Conservation (phyloP, 225 moss, liverwort and hornwort genomes). For the Marchantia polymorpha region DNA sequence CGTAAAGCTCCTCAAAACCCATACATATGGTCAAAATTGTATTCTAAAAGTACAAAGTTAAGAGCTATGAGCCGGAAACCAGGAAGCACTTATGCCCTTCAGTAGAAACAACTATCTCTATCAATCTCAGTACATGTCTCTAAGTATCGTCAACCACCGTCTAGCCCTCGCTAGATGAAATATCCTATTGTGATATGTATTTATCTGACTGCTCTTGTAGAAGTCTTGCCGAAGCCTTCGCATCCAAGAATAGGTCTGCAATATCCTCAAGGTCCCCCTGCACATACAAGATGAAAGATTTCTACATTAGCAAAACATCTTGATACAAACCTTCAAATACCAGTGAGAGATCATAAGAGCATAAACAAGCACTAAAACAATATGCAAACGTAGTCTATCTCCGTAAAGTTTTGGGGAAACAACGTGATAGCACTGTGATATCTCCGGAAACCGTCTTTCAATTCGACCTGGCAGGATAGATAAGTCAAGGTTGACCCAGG, state of each 20-base stretch:
- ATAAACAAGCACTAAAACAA: too few relatives aligned
- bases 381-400: too few relatives aligned
- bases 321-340: too few relatives aligned
- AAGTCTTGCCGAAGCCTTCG: conserved; percentile 86
- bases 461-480: too few relatives aligned
- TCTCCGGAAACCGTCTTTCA: too few relatives aligned
- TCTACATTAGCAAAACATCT: too few relatives aligned
- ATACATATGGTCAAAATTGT: conserved; percentile 15
- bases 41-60: conserved; percentile 3
- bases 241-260: conserved; percentile 81
- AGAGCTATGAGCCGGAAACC: background rate
- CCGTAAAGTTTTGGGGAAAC: too few relatives aligned
- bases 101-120: background rate
- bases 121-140: background rate
- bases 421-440: too few relatives aligned
- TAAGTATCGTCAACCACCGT: too few relatives aligned
- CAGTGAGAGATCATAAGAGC: too few relatives aligned
- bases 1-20: background rate
- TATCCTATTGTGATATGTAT: conserved; percentile 67
- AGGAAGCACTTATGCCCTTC: background rate
- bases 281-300: background rate
- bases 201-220: conserved; percentile 92
- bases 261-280: conserved; percentile 89
- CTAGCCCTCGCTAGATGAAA: background rate
- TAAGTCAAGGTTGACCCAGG: too few relatives aligned